Percentiles rank a stretch among this genome's conserved stretches.
Conservation (phyloP, 495 filamentous ascomycete genomes). For the Talaromyces trachyspermus region DNA sequence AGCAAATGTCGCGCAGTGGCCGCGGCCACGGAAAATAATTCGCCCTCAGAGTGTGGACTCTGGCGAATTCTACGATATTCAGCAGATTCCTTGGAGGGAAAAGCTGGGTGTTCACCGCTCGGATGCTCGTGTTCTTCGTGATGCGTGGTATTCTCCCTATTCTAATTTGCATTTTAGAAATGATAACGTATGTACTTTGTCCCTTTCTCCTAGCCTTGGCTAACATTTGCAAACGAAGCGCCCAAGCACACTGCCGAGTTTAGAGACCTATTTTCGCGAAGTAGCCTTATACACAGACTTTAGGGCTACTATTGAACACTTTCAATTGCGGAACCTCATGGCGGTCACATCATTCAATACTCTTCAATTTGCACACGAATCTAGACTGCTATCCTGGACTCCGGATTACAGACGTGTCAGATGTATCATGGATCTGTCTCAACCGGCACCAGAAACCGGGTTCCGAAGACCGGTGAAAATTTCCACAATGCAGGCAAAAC, state of each 20-base stretch:
- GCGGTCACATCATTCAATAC: conserved; percentile 65
- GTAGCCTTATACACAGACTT: conserved; percentile 60
- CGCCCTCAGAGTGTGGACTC: conserved; percentile 37
- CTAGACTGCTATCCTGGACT: conserved; percentile 44
- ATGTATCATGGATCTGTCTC: conserved; percentile 56
- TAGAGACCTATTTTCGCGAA: conserved; percentile 56
- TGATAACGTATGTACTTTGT: conserved; percentile 8
- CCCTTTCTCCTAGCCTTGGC: conserved; percentile 1
- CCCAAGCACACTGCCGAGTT: conserved; percentile 20
- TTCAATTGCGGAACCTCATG: conserved; percentile 83
- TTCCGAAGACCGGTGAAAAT: conserved; percentile 44
- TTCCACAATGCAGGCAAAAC: conserved; percentile 61
- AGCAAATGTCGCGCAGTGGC: conserved; percentile 27
- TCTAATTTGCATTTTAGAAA: conserved; percentile 32
- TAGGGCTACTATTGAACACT: conserved; percentile 65
- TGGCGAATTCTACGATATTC: conserved; percentile 58
- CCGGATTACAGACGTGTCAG: conserved; percentile 31
- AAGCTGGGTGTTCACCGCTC: conserved; percentile 52
- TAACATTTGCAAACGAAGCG: conserved; percentile 2
- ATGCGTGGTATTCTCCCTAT: conserved; percentile 39
- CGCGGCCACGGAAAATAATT: conserved; percentile 33
- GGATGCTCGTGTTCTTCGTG: conserved; percentile 53
- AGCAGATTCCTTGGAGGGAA: conserved; percentile 69
- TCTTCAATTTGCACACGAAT: conserved; percentile 64
- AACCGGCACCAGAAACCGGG: conserved; percentile 31